phyloP scores from a whole-genome alignment of 148 eudicot genomes.

The Camellia japonica region DNA sequence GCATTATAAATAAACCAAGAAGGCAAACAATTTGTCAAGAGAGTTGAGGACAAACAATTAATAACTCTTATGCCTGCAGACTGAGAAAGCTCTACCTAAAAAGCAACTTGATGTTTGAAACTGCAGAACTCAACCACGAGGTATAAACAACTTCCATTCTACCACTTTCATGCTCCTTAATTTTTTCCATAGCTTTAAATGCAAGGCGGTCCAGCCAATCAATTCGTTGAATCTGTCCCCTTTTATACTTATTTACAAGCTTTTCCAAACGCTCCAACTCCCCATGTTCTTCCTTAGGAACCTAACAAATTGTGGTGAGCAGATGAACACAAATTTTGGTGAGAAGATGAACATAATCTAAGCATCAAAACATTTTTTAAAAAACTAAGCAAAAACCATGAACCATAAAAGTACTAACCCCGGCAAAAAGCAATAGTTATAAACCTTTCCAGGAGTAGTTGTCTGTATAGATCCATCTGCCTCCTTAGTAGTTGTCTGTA shows the following conservation, averaged over 20 bases:
- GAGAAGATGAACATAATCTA: background rate
- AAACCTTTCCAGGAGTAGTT: constrained; percentile 92
- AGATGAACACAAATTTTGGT: background rate
- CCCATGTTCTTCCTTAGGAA: constrained; percentile 92
- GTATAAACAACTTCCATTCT: constrained; percentile 68
- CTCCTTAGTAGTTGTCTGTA: too few relatives aligned
- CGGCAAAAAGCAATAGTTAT: background rate
- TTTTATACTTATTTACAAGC: constrained; percentile 94
- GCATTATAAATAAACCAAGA: background rate
- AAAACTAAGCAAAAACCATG: background rate
- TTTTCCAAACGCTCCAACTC: constrained; percentile 95
- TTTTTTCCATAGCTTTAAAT: constrained; percentile 84
- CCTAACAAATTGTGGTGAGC: constrained; percentile 35
- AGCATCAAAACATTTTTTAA: constrained; percentile 12
- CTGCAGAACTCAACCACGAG: constrained; percentile 86
- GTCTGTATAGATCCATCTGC: constrained; percentile 86
- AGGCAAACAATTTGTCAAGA: background rate
- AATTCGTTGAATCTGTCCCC: constrained; percentile 91
- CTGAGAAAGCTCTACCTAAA: constrained; percentile 53
- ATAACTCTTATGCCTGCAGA: background rate
- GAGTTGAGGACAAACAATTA: background rate
- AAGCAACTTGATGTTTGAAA: constrained; percentile 93
- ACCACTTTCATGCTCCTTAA: constrained; percentile 79
- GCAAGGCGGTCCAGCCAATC: constrained; percentile 98
- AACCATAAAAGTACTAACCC: too few relatives aligned